A percentile compares a stretch with the other conserved stretches of the same genome.
Evolutionary conservation across 768 basidiomycete species (phyloP).

Genomic region (Boletus tylopilopsis): DNA sequence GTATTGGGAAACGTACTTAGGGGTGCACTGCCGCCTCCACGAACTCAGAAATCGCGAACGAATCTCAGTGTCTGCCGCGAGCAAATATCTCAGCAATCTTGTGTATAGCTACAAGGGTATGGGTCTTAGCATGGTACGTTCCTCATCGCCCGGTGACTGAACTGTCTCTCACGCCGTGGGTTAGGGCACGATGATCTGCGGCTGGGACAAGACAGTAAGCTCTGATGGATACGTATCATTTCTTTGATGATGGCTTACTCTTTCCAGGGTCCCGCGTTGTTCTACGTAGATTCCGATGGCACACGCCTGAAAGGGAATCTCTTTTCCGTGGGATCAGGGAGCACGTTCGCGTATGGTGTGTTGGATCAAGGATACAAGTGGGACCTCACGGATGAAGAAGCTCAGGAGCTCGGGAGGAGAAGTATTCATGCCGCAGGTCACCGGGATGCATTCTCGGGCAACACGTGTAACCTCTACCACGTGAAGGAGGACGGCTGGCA

Average conservation of each 20-base stretch:
- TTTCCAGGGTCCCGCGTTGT: slow-evolving; percentile 80
- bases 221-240: background rate
- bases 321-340: slow-evolving; percentile 99
- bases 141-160: background rate
- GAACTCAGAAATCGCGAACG: slow-evolving; percentile 95
- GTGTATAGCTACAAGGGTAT: slow-evolving; percentile 99
- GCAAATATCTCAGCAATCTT: slow-evolving; percentile 95
- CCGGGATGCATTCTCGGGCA: slow-evolving; percentile 94
- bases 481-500: slow-evolving; percentile 95
- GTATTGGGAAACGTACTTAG: slow-evolving; percentile 99
- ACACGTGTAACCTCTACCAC: slow-evolving; percentile 94
- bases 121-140: slow-evolving; percentile 95
- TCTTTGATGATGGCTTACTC: slow-evolving; percentile 8
- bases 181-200: slow-evolving; percentile 99
- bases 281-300: slow-evolving; percentile 98
- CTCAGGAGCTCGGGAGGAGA: slow-evolving; percentile 88
- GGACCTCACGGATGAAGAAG: slow-evolving; percentile 91
- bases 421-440: slow-evolving; percentile 98
- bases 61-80: slow-evolving; percentile 98
- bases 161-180: slow-evolving; percentile 1
- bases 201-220: slow-evolving; percentile 96
- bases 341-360: slow-evolving; percentile 98
- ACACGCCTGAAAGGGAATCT: slow-evolving; percentile 92
- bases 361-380: slow-evolving; percentile 93
- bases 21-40: slow-evolving; percentile 94